Base-by-base conservation (phyloP, 495 filamentous ascomycete species). In the Rhypophila decipiens region DNA sequence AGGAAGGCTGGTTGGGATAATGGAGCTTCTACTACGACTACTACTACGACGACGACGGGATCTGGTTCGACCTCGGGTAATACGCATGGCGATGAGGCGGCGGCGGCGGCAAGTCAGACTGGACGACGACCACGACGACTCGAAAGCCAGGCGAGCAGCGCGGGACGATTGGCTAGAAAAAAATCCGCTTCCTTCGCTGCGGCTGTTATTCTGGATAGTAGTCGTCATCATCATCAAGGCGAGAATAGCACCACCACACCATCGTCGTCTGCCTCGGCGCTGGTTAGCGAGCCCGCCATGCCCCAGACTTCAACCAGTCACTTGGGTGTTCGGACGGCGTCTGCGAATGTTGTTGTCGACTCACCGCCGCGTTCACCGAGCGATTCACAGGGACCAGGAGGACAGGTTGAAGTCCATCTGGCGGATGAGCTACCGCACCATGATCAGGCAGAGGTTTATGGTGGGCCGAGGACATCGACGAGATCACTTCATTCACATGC, bases 211-310 rank as follows among this genome's bases (percentile, higher is more conserved):
- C n/a, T n/a, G 42, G 70, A 73, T 42, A 51, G n/a, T 42, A 42
- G 42, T 38, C 40, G 46, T 18, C 29, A 50, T 31, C 31, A 39
- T 15, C 36, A 51, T 37, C 31, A 17, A 24, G 31, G n/a, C 18
- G 4, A 41, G 44, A 2, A 46, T 44, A 31, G 8, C 50, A 38
- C 22, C 48, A 37, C 50, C 49, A 18, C 58, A 53, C 12, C 49
- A 13, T 38, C 44, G 7, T 45, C 47, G 27, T 63, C 67, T 8
- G 46, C 62, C 17, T 60, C 60, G 4, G 60, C 58, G 13, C 57
- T 75, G 21, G 55, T 70, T 24, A 68, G 74, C 52, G 64, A 72
- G 22, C 70, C 70, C 1, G 71, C 70, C n/a, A 55, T 60, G n/a
- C 72, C 73, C 12, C 65, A 73, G 46, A 74, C 70, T 1, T 73